phyloP scores from a whole-genome alignment of 2,329 filamentous ascomycete species.

The Verticillium nubilum region DNA sequence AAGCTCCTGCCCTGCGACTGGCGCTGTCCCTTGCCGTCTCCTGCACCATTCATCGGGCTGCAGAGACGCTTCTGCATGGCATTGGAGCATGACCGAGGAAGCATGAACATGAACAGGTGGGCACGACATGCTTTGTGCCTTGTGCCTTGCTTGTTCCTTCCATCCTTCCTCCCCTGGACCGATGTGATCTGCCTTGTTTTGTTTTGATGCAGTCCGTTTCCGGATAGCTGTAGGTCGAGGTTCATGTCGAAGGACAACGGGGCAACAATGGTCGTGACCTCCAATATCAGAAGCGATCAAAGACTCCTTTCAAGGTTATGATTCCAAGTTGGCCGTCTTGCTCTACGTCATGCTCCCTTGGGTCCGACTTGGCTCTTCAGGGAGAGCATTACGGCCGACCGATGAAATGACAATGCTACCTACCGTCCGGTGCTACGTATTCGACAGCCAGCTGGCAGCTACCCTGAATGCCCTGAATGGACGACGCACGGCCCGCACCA shows the following conservation, averaged over 20 bases:
- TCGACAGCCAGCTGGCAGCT: too few species aligned
- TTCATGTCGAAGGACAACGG: too few species aligned
- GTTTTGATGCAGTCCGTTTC: neutral
- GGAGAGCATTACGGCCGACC: too few species aligned
- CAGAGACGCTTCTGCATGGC: neutral
- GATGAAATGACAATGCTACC: too few species aligned
- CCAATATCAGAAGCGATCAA: too few species aligned
- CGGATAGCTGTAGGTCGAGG: neutral
- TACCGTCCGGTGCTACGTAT: too few species aligned
- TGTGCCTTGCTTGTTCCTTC: neutral
- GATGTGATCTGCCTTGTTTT: neutral
- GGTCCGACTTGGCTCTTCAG: too few species aligned
- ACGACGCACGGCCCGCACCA: neutral
- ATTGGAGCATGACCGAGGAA: neutral
- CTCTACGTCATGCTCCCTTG: too few species aligned
- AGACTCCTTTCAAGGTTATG: too few species aligned
- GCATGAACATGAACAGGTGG: neutral
- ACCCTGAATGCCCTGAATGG: neutral
- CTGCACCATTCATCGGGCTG: neutral
- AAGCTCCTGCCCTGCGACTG: neutral
- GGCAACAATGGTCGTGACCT: neutral
- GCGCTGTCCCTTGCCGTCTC: neutral
- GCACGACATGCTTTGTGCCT: neutral
- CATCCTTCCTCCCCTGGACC: neutral
- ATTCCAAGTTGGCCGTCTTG: too few species aligned